Percentiles rank a stretch among this genome's conserved stretches.
Evolutionary conservation across 2,329 filamentous ascomycete species (phyloP).

Genomic region (Hyphodiscus sp.): DNA sequence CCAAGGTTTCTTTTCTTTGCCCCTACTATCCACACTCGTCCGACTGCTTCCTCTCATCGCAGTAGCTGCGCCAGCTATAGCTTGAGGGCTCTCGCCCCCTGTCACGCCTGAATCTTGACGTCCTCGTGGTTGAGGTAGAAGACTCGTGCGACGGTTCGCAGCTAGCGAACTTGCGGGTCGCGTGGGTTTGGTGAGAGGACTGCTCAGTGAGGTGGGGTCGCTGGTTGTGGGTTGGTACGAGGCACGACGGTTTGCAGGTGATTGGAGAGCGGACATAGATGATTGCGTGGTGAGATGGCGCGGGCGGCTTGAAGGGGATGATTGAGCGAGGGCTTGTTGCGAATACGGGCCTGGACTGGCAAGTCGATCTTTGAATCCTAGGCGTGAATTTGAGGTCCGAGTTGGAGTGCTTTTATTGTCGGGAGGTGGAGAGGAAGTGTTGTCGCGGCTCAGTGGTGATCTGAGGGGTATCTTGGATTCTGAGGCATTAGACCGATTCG

Average conservation of each 20-base stretch:
- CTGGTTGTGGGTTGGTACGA: slow-evolving; percentile 45
- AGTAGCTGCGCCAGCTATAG: slow-evolving; percentile 39
- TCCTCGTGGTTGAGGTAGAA: slow-evolving; percentile 42
- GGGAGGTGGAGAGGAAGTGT: slow-evolving; percentile 23
- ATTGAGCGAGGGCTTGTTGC: slow-evolving; percentile 36
- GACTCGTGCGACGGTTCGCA: slow-evolving; percentile 43
- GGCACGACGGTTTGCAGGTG: slow-evolving; percentile 39
- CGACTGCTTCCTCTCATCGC: slow-evolving; percentile 32
- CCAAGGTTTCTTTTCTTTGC: slow-evolving; percentile 22
- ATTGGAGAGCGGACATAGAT: slow-evolving; percentile 36
- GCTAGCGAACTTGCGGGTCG: slow-evolving; percentile 54
- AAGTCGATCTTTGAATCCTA: slow-evolving; percentile 50
- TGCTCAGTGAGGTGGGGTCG: slow-evolving; percentile 22
- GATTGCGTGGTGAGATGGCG: slow-evolving; percentile 30
- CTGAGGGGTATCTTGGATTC: slow-evolving; percentile 30
- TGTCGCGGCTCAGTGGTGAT: slow-evolving; percentile 24
- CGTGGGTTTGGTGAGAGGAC: slow-evolving; percentile 23
- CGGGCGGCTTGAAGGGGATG: slow-evolving; percentile 37
- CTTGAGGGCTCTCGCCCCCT: slow-evolving; percentile 44
- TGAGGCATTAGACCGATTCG: slow-evolving; percentile 15
- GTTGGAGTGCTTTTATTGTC: slow-evolving; percentile 22
- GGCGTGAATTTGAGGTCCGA: slow-evolving; percentile 25
- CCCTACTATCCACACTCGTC: slow-evolving; percentile 21
- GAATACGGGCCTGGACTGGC: slow-evolving; percentile 45
- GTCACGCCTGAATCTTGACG: slow-evolving; percentile 28